Evolutionary conservation across 371 early-diverging fungal genomes (phyloP).

Genomic region (Syncephalis plumigaleata): DNA sequence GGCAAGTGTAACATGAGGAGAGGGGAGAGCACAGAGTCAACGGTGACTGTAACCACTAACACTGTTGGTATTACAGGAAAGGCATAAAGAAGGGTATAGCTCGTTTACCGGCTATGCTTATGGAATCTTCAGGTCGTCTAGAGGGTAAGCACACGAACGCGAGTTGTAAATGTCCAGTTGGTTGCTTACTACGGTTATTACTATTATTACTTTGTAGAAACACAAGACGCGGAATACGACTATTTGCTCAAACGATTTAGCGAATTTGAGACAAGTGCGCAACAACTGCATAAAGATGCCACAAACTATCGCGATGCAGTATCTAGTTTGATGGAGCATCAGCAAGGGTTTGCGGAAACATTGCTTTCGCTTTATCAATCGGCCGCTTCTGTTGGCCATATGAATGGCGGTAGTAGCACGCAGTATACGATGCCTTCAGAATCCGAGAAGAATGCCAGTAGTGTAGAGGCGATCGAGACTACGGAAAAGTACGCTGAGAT

Average conservation of each 20-base stretch:
- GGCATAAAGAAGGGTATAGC: not conserved
- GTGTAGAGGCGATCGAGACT: conserved; percentile 29
- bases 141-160: not conserved
- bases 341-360: conserved; percentile 2
- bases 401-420: conserved; percentile 10
- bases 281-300: conserved; percentile 40
- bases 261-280: conserved; percentile 28
- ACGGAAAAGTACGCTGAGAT: conserved; percentile 20
- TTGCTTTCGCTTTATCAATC: conserved; percentile 1
- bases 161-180: too few species aligned
- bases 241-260: conserved; percentile 41
- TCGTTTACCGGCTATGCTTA: not conserved
- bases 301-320: conserved; percentile 58
- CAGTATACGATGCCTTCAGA: conserved; percentile 46
- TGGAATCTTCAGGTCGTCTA: not conserved
- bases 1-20: too few species aligned
- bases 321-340: conserved; percentile 17
- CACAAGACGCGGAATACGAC: conserved; percentile 46
- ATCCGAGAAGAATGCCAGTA: conserved; percentile 40
- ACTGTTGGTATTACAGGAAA: not conserved
- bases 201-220: conserved; percentile 18
- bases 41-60: too few species aligned
- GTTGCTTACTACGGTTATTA: not conserved
- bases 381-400: not conserved
- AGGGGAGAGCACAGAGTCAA: too few species aligned